Conservation (phyloP, 2,329 filamentous ascomycete genomes). For the Colletotrichum cereale region DNA sequence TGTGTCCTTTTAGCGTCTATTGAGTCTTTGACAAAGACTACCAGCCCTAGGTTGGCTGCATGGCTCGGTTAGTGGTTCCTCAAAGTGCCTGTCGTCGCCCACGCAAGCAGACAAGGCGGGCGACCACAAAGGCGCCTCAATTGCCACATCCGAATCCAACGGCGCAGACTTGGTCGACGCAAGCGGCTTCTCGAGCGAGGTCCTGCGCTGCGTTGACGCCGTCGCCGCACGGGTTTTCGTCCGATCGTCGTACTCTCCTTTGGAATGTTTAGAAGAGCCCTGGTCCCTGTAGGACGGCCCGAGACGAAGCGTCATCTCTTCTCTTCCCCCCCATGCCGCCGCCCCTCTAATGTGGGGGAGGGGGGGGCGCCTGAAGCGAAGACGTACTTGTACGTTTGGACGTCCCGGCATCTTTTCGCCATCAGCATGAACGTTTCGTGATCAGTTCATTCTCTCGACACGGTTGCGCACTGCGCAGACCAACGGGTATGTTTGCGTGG, state of each 20-base stretch:
- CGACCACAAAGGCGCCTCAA: not conserved
- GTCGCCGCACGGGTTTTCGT: slow-evolving; percentile 12
- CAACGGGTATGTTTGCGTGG: not conserved
- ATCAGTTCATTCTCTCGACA: not conserved
- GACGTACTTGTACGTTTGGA: slow-evolving; percentile 7
- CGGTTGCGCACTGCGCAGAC: not conserved
- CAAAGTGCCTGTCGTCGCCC: too few species aligned
- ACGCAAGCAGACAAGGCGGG: not conserved
- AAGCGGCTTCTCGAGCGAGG: not conserved
- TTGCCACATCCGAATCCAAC: not conserved
- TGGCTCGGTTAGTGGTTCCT: not conserved
- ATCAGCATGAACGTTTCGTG: not conserved
- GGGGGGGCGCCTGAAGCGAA: not conserved
- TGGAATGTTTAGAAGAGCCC: slow-evolving; percentile 12
- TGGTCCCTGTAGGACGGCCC: slow-evolving; percentile 37
- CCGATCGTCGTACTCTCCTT: slow-evolving; percentile 11
- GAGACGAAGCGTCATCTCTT: slow-evolving; percentile 29
- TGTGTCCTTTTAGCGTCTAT: not conserved
- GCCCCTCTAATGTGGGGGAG: slow-evolving; percentile 21
- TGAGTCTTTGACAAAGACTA: not conserved
- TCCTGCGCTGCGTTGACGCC: not conserved
- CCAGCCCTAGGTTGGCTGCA: not conserved
- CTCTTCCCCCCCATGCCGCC: not conserved
- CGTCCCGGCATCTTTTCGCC: slow-evolving; percentile 1
- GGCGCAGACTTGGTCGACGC: not conserved